phyloP scores from a whole-genome alignment of 225 moss, liverwort and hornwort genomes.

The Rhytidiadelphus loreus region DNA sequence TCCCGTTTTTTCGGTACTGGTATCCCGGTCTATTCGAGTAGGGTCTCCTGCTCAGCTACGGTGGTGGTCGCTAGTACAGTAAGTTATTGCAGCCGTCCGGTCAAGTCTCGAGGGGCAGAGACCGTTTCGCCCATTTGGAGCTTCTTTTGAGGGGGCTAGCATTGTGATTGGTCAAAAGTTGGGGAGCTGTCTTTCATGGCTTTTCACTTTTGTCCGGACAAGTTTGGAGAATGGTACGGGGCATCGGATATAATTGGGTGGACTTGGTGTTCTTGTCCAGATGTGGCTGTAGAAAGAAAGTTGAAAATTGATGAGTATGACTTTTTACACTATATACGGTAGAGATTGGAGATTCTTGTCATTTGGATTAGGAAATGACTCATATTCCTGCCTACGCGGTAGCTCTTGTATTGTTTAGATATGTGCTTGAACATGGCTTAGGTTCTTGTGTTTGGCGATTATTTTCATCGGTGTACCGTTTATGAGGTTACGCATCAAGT shows the following conservation, averaged over 20 bases:
- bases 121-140: neutral
- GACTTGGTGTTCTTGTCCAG: neutral
- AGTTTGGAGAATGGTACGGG: neutral
- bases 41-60: neutral
- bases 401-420: neutral
- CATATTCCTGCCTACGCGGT: rapidly evolving
- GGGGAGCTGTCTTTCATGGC: neutral
- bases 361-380: neutral
- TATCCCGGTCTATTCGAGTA: neutral
- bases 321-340: rapidly evolving
- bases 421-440: neutral
- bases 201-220: neutral
- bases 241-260: neutral
- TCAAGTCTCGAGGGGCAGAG: neutral
- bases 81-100: neutral
- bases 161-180: neutral
- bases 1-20: neutral
- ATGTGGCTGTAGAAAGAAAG: neutral
- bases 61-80: neutral
- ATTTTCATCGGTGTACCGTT: too few relatives aligned
- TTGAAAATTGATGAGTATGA: neutral
- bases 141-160: neutral
- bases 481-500: rapidly evolving
- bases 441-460: neutral
- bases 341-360: neutral